These are phyloP conservation scores for Drechslerella dactyloides DNA, from an alignment of 2,329 filamentous ascomycete species.

Conservation along the genomic window DNA sequence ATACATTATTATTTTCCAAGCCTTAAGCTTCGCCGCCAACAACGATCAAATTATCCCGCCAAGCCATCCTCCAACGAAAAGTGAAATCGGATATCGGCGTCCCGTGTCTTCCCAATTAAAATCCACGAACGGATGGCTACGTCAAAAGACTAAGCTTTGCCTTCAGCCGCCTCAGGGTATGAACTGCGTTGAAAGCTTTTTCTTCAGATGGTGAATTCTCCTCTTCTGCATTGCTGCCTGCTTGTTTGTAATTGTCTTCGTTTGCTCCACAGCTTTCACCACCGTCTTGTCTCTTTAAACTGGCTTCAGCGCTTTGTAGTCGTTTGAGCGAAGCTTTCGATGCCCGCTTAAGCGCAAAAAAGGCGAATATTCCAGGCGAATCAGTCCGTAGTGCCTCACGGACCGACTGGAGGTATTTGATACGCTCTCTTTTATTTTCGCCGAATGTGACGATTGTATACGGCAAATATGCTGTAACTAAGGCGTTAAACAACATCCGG, in stretches of 20 bases:
- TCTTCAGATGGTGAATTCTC: background rate
- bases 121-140: too few relatives aligned
- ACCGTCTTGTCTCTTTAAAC: background rate
- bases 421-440: slow-evolving; percentile 1
- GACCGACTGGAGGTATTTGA: slow-evolving; percentile 3
- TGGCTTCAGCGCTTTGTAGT: background rate
- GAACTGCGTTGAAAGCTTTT: background rate
- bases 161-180: background rate
- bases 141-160: background rate
- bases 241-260: background rate
- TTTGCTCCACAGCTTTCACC: background rate
- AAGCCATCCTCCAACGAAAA: too few relatives aligned
- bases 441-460: slow-evolving; percentile 18
- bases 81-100: too few relatives aligned
- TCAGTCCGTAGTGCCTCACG: slow-evolving; percentile 6
- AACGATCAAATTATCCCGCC: too few relatives aligned
- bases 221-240: background rate
- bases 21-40: too few relatives aligned
- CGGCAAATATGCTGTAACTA: slow-evolving; percentile 14
- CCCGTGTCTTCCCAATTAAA: too few relatives aligned
- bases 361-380: slow-evolving; percentile 10
- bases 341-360: background rate
- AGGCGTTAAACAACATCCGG: slow-evolving; percentile 10
- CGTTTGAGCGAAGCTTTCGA: background rate
- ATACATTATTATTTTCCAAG: too few relatives aligned